phyloP scores from a whole-genome alignment of 2,329 filamentous ascomycete species.

The Lecanosticta acicola region DNA sequence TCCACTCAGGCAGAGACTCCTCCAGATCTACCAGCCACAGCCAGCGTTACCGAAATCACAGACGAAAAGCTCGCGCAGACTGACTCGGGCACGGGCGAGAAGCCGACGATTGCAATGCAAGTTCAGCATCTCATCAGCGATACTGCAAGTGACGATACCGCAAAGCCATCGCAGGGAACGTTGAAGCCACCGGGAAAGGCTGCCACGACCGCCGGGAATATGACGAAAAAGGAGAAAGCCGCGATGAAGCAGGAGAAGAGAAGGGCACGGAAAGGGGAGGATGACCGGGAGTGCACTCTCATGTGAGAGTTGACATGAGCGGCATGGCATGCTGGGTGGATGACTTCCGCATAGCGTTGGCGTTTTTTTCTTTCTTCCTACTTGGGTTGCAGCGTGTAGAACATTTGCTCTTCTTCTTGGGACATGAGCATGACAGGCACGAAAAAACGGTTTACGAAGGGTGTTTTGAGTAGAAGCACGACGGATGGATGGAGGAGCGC shows the following conservation, averaged over 20 bases:
- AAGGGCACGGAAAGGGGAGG: constrained; percentile 23
- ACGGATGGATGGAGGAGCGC: too few species aligned
- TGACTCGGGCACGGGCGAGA: not conserved
- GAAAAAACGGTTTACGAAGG: too few species aligned
- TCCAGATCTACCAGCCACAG: not conserved
- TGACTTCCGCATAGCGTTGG: constrained; percentile 7
- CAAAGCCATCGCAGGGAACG: too few species aligned
- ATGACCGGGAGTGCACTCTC: constrained; percentile 41
- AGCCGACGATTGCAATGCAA: not conserved
- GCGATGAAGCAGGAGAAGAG: constrained; percentile 25
- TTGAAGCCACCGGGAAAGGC: constrained; percentile 7
- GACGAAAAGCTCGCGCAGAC: not conserved
- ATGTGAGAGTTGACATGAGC: constrained; percentile 33
- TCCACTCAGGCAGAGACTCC: not conserved
- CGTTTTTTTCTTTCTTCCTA: constrained; percentile 7
- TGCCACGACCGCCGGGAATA: constrained; percentile 1
- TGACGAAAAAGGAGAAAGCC: constrained; percentile 29
- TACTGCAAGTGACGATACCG: not conserved
- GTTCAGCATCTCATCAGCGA: not conserved
- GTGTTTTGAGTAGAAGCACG: too few species aligned
- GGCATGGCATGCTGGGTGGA: not conserved
- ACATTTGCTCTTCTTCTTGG: not conserved
- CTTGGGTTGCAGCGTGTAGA: too few species aligned
- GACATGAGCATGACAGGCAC: not conserved
- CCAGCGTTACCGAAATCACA: not conserved